Base-by-base conservation (phyloP, 345 rosid genomes). In the Turnera subulata region DNA sequence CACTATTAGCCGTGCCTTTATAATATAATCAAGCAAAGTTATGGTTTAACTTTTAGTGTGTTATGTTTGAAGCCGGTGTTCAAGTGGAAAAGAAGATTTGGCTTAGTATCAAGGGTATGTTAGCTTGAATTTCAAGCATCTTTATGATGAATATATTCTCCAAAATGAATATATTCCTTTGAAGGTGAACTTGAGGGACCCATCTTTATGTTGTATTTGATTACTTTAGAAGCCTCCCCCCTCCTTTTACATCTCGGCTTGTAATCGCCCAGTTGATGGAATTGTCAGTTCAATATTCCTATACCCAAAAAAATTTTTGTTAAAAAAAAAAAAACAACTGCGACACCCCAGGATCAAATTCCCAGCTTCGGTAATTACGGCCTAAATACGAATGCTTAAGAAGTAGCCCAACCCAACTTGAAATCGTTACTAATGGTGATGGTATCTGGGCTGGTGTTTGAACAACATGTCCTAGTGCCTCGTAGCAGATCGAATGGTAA, bases 61-160 rank as follows among this genome's bases (percentile, higher is more conserved):
- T 43, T 64, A 57, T 66, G 48, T n/a, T 55, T 17, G 32, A 74
- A 64, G 65, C 20, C 18, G 22, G 44, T 57, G 69, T 57, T 22
- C 45, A n/a, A 76, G n/a, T 50, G 40, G 53, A 60, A 74, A 80
- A 74, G 78, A 56, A 24, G 64, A 77, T 59, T 6, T 78, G 87
- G 81, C 72, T 82, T 79, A 76, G 66, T 53, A 46, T 72, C 72
- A 63, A 76, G 82, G 84, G 68, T 72, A 78, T 61, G 81, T 76
- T 85, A 71, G 96, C 98, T 91, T 88, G 83, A 84, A 61, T 68
- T 79, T 80, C 83, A 88, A 88, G 91, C 91, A 82, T 88, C 97
- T 83, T 83, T 58, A 33, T 24, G 51, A 68, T 69, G 82, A 81
- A 81, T 80, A 81, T 83, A 82, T 90, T 77, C 88, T 66, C 58